Conservation (phyloP, 2,329 filamentous ascomycete genomes). For the Nothophoma quercina region DNA sequence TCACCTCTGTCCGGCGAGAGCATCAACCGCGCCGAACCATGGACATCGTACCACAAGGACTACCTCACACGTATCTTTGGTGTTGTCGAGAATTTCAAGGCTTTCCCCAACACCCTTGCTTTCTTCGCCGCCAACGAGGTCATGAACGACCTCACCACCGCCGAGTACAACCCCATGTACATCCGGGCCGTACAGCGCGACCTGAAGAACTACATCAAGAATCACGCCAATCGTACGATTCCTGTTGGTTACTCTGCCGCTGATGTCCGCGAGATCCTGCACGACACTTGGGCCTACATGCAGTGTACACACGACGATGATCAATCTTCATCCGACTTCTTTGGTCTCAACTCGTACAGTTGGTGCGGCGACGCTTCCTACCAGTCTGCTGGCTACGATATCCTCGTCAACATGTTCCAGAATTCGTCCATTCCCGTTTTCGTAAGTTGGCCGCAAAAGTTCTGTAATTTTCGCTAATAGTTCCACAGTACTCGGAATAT, state of each 20-base stretch:
- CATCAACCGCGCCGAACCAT: conserved; percentile 64
- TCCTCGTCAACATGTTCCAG: conserved; percentile 70
- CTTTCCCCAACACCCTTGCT: conserved; percentile 69
- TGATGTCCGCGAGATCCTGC: conserved; percentile 75
- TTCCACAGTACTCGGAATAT: conserved; percentile 71
- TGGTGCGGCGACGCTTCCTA: conserved; percentile 76
- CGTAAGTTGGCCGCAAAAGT: conserved; percentile 29
- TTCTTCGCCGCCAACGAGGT: conserved; percentile 75
- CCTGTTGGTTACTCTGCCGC: conserved; percentile 75
- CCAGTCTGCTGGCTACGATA: conserved; percentile 65
- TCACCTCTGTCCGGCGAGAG: conserved; percentile 64
- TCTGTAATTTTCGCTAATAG: background rate
- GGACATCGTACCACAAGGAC: conserved; percentile 61
- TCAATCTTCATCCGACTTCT: conserved; percentile 73
- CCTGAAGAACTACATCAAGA: conserved; percentile 71
- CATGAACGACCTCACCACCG: conserved; percentile 66
- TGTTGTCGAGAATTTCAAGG: conserved; percentile 71
- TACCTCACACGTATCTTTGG: conserved; percentile 68
- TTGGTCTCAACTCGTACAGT: conserved; percentile 79
- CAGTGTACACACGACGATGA: conserved; percentile 67
- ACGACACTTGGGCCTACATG: conserved; percentile 79
- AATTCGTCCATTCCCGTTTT: conserved; percentile 75
- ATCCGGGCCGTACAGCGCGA: conserved; percentile 71
- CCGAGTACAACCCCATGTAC: conserved; percentile 63
- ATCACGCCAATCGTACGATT: conserved; percentile 64